Base-by-base conservation (phyloP, 371 early-diverging fungal genomes). In the Rhizopus delemar region DNA sequence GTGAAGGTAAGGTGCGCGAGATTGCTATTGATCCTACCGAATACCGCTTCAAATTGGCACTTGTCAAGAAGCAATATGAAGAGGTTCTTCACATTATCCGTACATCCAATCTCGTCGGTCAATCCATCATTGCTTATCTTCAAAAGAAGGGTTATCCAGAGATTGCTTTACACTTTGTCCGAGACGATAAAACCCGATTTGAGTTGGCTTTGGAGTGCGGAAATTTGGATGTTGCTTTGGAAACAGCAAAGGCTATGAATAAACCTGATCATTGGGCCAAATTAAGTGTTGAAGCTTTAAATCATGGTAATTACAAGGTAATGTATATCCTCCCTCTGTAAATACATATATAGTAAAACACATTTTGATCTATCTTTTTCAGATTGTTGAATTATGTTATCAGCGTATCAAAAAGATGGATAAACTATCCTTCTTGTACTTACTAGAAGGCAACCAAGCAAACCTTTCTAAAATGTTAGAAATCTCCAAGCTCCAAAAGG, bases 121-220 rank as follows among this genome's bases (percentile, higher is more conserved):
- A 99, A 71, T 87, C 95, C 22, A 97, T 99, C 73, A 95, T 99
- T 72, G 93, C 97, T 1, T 99, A 96, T 77, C 78, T 99, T 63
- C 97, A 97, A 72, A 93, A 95, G 86, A 97, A 98, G 75, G 96
- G 97, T 0, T 96, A 96, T 69, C 96, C 99, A 2, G 97, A 95
- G 82, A 90, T 99, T 69, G 99, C 99, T 4, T 80, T 99, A 35
- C 96, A 98, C 70, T 99, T 97, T 85, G 96, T 99, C 36, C 91
- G 95, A 63, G 99, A 99, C 63, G 86, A 86, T 60, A 88, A 88
- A 54, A 94, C 97, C 4, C 90, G 97, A 6, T 97, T 98, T 70
- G 99, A 98, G 66, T 85, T 99, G 35, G 97, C 96, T 12, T 65
- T 98, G 32, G 96, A 96, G 70, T 97, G 97, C 62, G 97, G 96